Evolutionary conservation across 129 eudicot species (phyloP), one percentile per base, ranked within the genome.

Genomic region (Gnaphalium uliginosum): DNA sequence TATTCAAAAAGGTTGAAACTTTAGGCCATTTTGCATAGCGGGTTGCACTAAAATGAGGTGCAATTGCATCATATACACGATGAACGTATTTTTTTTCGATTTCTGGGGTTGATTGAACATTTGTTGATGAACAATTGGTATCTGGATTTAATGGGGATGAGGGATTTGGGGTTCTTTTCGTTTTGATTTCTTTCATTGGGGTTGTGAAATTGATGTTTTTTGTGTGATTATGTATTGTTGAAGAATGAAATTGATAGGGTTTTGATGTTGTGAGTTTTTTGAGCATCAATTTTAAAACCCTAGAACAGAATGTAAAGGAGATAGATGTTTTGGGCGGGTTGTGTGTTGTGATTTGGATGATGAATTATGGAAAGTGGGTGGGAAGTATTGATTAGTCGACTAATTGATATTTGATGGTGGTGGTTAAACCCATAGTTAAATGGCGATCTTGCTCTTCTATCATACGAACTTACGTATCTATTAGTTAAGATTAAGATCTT

Each of bases 1-100:
- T 80, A 72, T 77, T 84, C 35, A 94, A 76, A 80, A 94, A 94
- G 13, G 82, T 17, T 29, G 96, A 87, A 32, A 94, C 98, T 78
- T 94, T 94, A 2, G 98, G 97, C 98, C 98, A 94, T 79, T 94
- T 94, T 4, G 98, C 98, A 10, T 82, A 94, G 33, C 98, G 85
- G 69, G 98, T 94, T 0, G 97, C 85, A 46, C 98, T 94, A 33
- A 94, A 94, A 78, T 94, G 98, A 53, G 98, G 98, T 39, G 98
- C 98, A 23, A 94, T 94, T 58, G 98, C 98, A 81, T 94, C 98
- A 25, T 94, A 94, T n/a, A 94, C 98, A 21, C 89, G 89, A 74
- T 94, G 98, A 7, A 94, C 98, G 18, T 94, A 94, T 61, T 92
- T 94, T 68, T 91, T 90, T 83, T 94, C 98, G 58, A 94, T 90